These are phyloP conservation scores for Candida jianshihensis DNA, from an alignment of 805 yeast genomes.

Conservation along the genomic window DNA sequence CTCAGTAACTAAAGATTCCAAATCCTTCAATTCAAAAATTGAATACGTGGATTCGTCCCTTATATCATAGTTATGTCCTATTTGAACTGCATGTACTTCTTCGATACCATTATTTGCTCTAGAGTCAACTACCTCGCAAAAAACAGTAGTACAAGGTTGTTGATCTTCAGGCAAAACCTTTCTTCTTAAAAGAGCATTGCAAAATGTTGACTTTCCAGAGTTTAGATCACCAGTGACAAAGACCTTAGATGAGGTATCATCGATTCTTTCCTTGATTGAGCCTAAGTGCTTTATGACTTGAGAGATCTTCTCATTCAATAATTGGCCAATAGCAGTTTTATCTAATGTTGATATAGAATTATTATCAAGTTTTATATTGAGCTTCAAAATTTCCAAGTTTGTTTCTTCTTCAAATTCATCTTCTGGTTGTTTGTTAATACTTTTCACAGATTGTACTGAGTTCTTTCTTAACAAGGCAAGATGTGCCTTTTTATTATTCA, in stretches of 20 bases:
- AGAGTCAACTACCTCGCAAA: conserved; percentile 89
- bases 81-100: conserved; percentile 87
- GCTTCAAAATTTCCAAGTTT: conserved; percentile 53
- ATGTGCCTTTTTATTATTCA: conserved; percentile 46
- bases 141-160: conserved; percentile 94
- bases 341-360: conserved; percentile 53
- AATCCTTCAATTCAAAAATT: conserved; percentile 41
- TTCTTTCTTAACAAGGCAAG: conserved; percentile 45
- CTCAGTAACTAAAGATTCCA: conserved; percentile 66
- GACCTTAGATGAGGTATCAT: conserved; percentile 88
- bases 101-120: conserved; percentile 67
- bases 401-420: conserved; percentile 22
- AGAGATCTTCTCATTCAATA: conserved; percentile 61
- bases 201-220: conserved; percentile 93
- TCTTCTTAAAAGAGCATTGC: conserved; percentile 80
- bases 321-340: conserved; percentile 57
- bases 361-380: conserved; percentile 49
- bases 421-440: conserved; percentile 11
- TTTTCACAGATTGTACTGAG: conserved; percentile 16
- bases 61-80: conserved; percentile 34
- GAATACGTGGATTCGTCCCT: conserved; percentile 62
- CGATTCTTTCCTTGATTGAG: conserved; percentile 74
- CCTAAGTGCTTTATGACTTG: conserved; percentile 61
- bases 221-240: conserved; percentile 95
- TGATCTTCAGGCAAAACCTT: conserved; percentile 89